Evolutionary conservation across 2,329 filamentous ascomycete species (phyloP).

Genomic region (Cyanodermella asteris): DNA sequence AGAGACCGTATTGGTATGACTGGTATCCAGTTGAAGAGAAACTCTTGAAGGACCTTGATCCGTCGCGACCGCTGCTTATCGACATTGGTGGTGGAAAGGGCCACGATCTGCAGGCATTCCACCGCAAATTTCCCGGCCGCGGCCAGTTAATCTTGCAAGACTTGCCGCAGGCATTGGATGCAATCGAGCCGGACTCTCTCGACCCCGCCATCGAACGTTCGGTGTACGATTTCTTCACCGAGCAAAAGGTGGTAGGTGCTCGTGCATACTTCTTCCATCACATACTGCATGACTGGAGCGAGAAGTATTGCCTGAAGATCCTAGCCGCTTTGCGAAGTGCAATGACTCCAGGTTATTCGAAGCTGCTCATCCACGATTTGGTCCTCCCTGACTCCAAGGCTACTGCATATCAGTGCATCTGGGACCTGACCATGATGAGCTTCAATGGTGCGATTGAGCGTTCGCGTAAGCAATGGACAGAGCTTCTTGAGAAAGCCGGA

Average conservation of each 20-base stretch:
- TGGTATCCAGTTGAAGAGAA: neutral
- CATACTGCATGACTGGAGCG: conserved; percentile 5
- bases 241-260: neutral
- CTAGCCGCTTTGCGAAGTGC: conserved; percentile 1
- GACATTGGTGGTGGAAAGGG: conserved; percentile 22
- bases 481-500: conserved; percentile 11
- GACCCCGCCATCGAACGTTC: conserved; percentile 2
- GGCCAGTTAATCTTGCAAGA: conserved; percentile 20
- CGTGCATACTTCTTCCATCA: conserved; percentile 1
- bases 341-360: conserved; percentile 4
- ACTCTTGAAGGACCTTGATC: conserved; percentile 8
- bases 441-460: conserved; percentile 15
- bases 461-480: conserved; percentile 14
- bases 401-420: conserved; percentile 11
- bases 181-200: conserved; percentile 9
- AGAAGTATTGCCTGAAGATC: conserved; percentile 4
- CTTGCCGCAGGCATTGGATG: conserved; percentile 12
- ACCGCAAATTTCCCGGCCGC: conserved; percentile 13
- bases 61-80: conserved; percentile 14
- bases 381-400: conserved; percentile 12
- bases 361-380: conserved; percentile 5
- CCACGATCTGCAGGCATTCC: conserved; percentile 15
- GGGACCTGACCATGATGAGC: conserved; percentile 20
- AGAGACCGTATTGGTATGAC: conserved; percentile 1
- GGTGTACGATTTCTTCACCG: conserved; percentile 1